A percentile compares a stretch with the other conserved stretches of the same genome.
phyloP scores from a whole-genome alignment of 768 basidiomycete genomes.

The Atractiella rhizophila region DNA sequence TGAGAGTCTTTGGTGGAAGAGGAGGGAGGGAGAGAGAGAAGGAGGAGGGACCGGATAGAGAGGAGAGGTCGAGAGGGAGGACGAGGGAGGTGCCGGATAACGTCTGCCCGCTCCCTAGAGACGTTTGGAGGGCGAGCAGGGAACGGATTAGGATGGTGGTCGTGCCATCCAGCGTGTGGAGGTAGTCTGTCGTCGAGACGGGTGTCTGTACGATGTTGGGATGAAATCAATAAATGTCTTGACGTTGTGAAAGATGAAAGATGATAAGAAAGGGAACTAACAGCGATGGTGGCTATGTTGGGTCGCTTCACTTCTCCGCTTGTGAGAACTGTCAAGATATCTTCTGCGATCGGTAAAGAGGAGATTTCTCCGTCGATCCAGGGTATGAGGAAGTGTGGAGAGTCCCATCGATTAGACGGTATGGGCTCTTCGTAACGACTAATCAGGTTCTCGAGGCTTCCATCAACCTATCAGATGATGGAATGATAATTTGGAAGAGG shows the following conservation, averaged over 20 bases:
- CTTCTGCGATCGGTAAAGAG: slow-evolving; percentile 30
- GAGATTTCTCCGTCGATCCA: slow-evolving; percentile 30
- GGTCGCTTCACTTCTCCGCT: slow-evolving; percentile 61
- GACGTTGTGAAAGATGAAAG: not conserved
- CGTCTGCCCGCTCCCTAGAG: slow-evolving; percentile 28
- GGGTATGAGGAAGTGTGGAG: slow-evolving; percentile 67
- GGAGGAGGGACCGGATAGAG: slow-evolving; percentile 20
- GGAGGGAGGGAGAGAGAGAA: slow-evolving; percentile 30
- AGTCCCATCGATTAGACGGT: slow-evolving; percentile 97
- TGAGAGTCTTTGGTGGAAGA: slow-evolving; percentile 44
- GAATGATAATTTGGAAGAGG: not conserved
- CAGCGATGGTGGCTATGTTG: slow-evolving; percentile 53
- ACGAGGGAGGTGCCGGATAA: too few species aligned
- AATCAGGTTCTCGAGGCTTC: slow-evolving; percentile 60
- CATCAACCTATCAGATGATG: slow-evolving; percentile 1
- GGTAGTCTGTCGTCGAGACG: slow-evolving; percentile 66
- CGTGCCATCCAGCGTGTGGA: slow-evolving; percentile 60
- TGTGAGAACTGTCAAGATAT: slow-evolving; percentile 58
- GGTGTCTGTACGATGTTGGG: slow-evolving; percentile 29
- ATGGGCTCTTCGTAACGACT: slow-evolving; percentile 83
- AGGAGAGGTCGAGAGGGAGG: slow-evolving; percentile 29
- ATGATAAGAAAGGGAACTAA: slow-evolving; percentile 22
- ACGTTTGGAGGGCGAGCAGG: slow-evolving; percentile 38
- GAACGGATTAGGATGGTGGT: slow-evolving; percentile 43
- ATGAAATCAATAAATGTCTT: not conserved